phyloP scores from a whole-genome alignment of 768 basidiomycete species.

The Lactarius pseudohatsudake region DNA sequence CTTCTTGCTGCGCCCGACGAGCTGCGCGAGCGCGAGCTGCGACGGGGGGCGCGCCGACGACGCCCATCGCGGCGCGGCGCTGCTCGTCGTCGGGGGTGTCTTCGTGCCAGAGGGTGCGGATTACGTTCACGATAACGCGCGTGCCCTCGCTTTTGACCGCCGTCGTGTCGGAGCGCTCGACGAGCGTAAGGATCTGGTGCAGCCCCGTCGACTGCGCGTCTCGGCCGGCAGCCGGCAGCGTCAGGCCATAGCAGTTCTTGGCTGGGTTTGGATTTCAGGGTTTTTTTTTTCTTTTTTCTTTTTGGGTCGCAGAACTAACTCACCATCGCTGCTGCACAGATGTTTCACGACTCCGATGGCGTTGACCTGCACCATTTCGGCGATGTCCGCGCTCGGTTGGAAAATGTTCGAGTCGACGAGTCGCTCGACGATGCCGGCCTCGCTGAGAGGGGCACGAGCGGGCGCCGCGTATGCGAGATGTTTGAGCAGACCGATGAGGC shows the following conservation, averaged over 20 bases:
- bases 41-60: constrained; percentile 52
- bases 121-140: constrained; percentile 81
- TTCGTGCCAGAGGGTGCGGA: constrained; percentile 73
- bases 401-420: constrained; percentile 67
- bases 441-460: constrained; percentile 60
- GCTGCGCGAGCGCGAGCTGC: constrained; percentile 62
- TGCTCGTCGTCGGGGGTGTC: constrained; percentile 49
- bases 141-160: constrained; percentile 89
- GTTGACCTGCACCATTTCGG: constrained; percentile 81
- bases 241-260: constrained; percentile 50
- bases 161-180: constrained; percentile 75
- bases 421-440: constrained; percentile 60
- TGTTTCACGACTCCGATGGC: constrained; percentile 90
- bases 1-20: constrained; percentile 73
- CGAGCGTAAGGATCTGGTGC: constrained; percentile 68
- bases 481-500: constrained; percentile 81
- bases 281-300: constrained; percentile 2
- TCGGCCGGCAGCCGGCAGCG: constrained; percentile 44
- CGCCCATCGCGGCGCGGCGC: constrained; percentile 52
- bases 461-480: constrained; percentile 68
- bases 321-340: constrained; percentile 75
- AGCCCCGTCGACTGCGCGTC: constrained; percentile 49
- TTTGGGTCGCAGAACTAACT: constrained; percentile 36
- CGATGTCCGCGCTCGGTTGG: constrained; percentile 74
- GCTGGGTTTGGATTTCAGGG: constrained; percentile 33